Evolutionary conservation across 2,329 filamentous ascomycete species (phyloP).

Genomic region (Beauveria asiatica): DNA sequence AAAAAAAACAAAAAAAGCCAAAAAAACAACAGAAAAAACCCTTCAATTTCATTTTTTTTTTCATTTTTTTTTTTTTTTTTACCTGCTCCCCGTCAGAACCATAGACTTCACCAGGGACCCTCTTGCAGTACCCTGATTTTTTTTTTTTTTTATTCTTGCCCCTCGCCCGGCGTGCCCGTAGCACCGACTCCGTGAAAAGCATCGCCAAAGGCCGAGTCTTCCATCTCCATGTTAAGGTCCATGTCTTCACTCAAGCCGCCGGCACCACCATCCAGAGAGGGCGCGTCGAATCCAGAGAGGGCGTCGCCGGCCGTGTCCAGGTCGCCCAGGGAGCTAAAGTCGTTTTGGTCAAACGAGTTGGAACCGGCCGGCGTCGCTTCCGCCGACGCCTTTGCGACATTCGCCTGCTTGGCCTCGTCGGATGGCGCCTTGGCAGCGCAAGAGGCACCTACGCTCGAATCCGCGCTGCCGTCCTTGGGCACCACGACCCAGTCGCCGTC

Average conservation of each 20-base stretch:
- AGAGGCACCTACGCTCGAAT: conserved; percentile 16
- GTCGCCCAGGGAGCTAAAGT: conserved; percentile 56
- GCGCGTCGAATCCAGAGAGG: conserved; percentile 56
- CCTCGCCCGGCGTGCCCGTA: conserved; percentile 1
- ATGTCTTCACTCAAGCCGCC: conserved; percentile 46
- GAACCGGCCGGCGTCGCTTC: conserved; percentile 36
- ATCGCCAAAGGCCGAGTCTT: conserved; percentile 76
- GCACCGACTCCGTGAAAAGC: conserved; percentile 60
- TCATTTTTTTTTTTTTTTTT: not conserved
- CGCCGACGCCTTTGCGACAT: conserved; percentile 32
- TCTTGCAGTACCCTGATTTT: not conserved
- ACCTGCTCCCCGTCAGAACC: not conserved
- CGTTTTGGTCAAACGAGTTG: conserved; percentile 43
- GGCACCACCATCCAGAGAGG: conserved; percentile 36
- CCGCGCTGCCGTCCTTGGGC: conserved; percentile 44
- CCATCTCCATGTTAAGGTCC: conserved; percentile 59
- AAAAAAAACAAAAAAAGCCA: too few species aligned
- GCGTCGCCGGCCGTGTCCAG: conserved; percentile 66
- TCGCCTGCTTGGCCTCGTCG: conserved; percentile 17
- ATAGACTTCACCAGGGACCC: not conserved
- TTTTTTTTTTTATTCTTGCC: conserved; percentile 14
- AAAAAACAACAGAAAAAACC: too few species aligned
- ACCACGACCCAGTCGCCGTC: conserved; percentile 69
- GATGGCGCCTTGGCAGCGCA: conserved; percentile 13
- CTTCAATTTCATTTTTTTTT: too few species aligned